Evolutionary conservation across 352 stramenopile species (phyloP), one percentile per base, ranked within the genome.

Genomic region (Globisporangium spiculum): DNA sequence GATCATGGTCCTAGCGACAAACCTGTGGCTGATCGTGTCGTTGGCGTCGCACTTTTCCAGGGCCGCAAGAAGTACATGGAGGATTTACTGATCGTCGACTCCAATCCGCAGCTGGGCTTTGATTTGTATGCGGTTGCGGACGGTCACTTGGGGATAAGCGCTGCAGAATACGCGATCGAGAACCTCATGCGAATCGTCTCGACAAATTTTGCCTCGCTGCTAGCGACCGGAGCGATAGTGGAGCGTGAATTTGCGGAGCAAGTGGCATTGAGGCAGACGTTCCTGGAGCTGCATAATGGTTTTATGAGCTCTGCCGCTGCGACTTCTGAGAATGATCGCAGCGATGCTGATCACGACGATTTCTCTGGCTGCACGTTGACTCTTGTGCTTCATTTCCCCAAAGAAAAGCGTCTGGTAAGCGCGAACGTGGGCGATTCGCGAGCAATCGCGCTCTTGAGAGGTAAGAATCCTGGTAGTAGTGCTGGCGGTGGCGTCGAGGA

Each of bases 91-190:
- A 65, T 87, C 18, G 72, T 84, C 4, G 67, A 72, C n/a, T 64
- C 67, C 4, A 72, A 81, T 36, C 46, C 71, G 20, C 67, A 76
- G 59, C 65, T 86, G 8, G 81, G 62, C 12, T 91, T 93, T 65
- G 84, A 97, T 32, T 89, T 98, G 63, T 98, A 96, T 73, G 96
- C 91, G 14, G 84, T 99, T n/a, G 92, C 98, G 48, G 97, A 99
- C 79, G 97, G 97, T 1, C 97, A 99, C 70, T 83, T 95, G 60
- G 96, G 96, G 18, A 97, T 90, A 60, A 68, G 90, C 16, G 95
- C 94, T 14, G 93, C 91, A 1, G 86, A 89, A 50, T 99, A 90
- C 68, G 89, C 92, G 10, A 63, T 79, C 3, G 58, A 80, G 14
- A 75, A 89, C 30, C 58, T 92, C 3, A 67, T 78, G 32, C 63